Evolutionary conservation across 2,329 filamentous ascomycete genomes (phyloP).

Genomic region (Sarocladiaceae sp.): DNA sequence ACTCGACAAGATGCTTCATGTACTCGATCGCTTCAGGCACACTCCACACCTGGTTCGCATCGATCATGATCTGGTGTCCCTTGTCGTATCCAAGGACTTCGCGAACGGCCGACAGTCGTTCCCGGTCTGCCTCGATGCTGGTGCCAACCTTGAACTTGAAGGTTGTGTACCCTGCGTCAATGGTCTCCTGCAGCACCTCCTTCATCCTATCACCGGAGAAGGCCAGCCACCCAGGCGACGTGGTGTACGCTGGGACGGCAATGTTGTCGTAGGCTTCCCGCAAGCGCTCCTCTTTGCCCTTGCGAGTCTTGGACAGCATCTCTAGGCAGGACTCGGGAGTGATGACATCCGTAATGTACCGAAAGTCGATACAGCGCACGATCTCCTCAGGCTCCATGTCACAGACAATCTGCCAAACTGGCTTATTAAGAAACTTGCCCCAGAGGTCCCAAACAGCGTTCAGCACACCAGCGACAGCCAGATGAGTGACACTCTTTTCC

Average conservation of each 20-base stretch:
- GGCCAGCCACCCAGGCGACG: conserved; percentile 85
- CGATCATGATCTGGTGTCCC: conserved; percentile 84
- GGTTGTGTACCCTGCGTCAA: conserved; percentile 70
- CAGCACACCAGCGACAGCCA: conserved; percentile 81
- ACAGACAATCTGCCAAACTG: conserved; percentile 82
- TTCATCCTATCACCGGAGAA: conserved; percentile 87
- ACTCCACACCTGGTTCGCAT: conserved; percentile 90
- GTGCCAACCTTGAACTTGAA: conserved; percentile 90
- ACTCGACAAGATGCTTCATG: conserved; percentile 76
- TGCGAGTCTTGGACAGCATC: conserved; percentile 60
- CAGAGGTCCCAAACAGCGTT: conserved; percentile 96
- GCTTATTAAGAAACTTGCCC: conserved; percentile 80
- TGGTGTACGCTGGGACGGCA: conserved; percentile 87
- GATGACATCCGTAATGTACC: conserved; percentile 90
- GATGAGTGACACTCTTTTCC: conserved; percentile 90
- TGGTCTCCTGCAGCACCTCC: conserved; percentile 64
- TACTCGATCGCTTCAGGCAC: conserved; percentile 83
- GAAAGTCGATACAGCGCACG: conserved; percentile 84
- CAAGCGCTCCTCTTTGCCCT: conserved; percentile 64
- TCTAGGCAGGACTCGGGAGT: conserved; percentile 76
- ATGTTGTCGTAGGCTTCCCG: conserved; percentile 64
- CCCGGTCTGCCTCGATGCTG: conserved; percentile 63
- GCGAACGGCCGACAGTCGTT: conserved; percentile 65
- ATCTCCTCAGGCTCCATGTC: conserved; percentile 88
- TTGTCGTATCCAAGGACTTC: conserved; percentile 76